Evolutionary conservation across 768 basidiomycete species (phyloP).

Genomic region (Rhodotorula paludigena): DNA sequence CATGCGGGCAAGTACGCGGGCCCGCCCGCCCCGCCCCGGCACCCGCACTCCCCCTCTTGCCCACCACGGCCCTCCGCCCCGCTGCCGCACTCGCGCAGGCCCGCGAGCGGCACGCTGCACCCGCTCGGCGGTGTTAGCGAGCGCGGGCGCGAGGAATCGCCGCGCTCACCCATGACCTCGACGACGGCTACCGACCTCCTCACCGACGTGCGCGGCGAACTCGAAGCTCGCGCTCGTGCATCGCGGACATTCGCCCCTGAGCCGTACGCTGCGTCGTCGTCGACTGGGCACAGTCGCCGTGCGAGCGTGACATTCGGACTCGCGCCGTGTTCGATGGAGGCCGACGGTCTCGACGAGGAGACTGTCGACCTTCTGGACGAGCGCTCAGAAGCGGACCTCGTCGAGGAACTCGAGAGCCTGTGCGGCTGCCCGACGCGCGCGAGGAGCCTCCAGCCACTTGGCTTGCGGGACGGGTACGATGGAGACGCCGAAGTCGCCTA

Average conservation of each 20-base stretch:
- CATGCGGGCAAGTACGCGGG: constrained; percentile 13
- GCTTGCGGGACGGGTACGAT: constrained; percentile 33
- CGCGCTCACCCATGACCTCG: neutral
- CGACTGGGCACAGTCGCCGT: neutral
- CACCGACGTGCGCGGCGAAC: constrained; percentile 29
- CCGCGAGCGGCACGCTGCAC: too few relatives aligned
- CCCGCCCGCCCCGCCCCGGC: neutral
- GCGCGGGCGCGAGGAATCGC: neutral
- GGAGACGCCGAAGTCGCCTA: neutral
- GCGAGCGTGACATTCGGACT: neutral
- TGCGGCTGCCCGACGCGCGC: constrained; percentile 1
- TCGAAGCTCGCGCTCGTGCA: constrained; percentile 1
- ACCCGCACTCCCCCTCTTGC: neutral
- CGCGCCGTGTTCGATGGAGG: too few relatives aligned
- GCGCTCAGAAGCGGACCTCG: constrained; percentile 29
- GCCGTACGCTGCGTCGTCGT: neutral
- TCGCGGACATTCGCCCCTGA: neutral
- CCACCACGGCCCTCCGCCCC: too few relatives aligned
- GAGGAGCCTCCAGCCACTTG: too few relatives aligned
- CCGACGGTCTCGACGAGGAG: neutral
- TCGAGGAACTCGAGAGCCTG: constrained; percentile 40
- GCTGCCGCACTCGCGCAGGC: too few relatives aligned
- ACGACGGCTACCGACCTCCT: neutral
- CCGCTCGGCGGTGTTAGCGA: too few relatives aligned
- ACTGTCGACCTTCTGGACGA: neutral